Percentiles rank a stretch among this genome's conserved stretches.
These are phyloP conservation scores for Musa balbisiana DNA, from an alignment of 202 grass and related monocot species.

Conservation along the genomic window DNA sequence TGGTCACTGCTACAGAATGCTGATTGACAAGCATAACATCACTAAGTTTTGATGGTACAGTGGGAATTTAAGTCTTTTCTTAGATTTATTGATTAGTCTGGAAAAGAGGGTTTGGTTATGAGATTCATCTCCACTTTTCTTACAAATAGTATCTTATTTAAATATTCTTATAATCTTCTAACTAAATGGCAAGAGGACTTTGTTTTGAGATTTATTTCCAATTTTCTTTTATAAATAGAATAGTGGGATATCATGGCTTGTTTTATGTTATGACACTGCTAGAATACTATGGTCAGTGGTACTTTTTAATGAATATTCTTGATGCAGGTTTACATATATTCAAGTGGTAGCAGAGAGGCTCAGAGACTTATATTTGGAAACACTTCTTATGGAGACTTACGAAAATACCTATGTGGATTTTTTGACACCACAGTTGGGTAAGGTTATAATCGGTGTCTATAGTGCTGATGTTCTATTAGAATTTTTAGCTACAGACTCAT, in stretches of 20 bases:
- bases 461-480: background rate
- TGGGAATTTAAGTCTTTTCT: background rate
- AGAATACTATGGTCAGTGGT: background rate
- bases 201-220: no score
- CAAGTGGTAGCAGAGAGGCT: conserved; percentile 89
- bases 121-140: background rate
- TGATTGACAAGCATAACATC: no score
- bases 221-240: no score
- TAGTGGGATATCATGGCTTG: no score
- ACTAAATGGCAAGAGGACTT: no score
- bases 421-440: conserved; percentile 88
- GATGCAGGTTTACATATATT: conserved; percentile 86
- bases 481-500: background rate
- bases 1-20: no score
- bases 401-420: conserved; percentile 63
- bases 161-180: no score
- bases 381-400: conserved; percentile 59
- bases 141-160: no score
- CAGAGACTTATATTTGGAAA: conserved; percentile 88
- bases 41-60: no score
- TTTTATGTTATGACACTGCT: background rate
- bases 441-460: conserved; percentile 14
- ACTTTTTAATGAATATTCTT: background rate
- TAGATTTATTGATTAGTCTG: background rate
- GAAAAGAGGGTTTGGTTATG: background rate